These are phyloP conservation scores for Cyberlindnera mrakii DNA, from an alignment of 805 yeast genomes.

Conservation along the genomic window DNA sequence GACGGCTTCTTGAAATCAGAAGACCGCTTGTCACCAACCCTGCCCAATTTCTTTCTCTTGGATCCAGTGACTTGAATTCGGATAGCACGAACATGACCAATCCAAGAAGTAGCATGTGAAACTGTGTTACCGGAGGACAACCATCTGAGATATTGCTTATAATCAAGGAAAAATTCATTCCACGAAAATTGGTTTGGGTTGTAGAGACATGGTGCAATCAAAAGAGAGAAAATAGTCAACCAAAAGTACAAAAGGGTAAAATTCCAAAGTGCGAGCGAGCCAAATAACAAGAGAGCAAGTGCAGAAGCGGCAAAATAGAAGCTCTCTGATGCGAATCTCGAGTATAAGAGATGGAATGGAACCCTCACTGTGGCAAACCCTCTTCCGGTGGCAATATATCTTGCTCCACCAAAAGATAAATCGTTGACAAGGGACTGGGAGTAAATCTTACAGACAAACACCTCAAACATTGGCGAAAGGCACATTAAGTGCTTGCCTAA, in stretches of 20 bases:
- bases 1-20: conserved; percentile 47
- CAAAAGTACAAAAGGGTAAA: conserved; percentile 52
- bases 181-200: conserved; percentile 65
- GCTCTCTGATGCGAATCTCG: conserved; percentile 65
- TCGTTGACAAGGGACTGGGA: conserved; percentile 65
- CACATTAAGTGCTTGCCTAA: conserved; percentile 62
- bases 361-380: conserved; percentile 74
- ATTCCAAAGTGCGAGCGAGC: conserved; percentile 60
- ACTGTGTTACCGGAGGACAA: conserved; percentile 45
- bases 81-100: conserved; percentile 41
- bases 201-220: conserved; percentile 54
- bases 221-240: conserved; percentile 50
- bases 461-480: conserved; percentile 72
- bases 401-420: conserved; percentile 72
- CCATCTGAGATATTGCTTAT: conserved; percentile 38
- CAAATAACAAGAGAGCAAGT: conserved; percentile 45
- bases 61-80: conserved; percentile 55
- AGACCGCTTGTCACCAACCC: conserved; percentile 32
- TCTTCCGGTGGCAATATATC: conserved; percentile 77
- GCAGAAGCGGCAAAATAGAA: conserved; percentile 57
- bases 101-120: conserved; percentile 33
- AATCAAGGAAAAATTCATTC: conserved; percentile 58
- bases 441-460: conserved; percentile 72
- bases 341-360: conserved; percentile 57
- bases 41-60: conserved; percentile 36